phyloP scores from a whole-genome alignment of 805 yeast genomes.

The Babjeviella inositovora region DNA sequence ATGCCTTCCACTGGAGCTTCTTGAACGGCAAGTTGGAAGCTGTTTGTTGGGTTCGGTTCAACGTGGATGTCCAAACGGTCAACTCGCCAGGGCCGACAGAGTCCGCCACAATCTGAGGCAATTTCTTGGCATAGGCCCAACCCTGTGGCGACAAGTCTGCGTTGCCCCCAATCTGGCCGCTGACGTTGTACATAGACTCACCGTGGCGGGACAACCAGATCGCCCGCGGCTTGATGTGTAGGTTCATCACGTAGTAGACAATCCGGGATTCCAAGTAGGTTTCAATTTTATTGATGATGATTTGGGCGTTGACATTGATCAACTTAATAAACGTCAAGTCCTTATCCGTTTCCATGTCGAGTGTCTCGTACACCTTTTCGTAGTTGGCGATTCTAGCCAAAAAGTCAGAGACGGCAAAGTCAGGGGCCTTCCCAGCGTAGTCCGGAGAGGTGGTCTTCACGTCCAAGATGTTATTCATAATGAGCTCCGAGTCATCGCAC shows the following conservation, averaged over 20 bases:
- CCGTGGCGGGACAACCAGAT: constrained; percentile 96
- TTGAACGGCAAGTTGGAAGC: constrained; percentile 70
- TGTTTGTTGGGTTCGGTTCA: constrained; percentile 84
- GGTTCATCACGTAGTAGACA: constrained; percentile 89
- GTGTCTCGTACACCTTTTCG: constrained; percentile 61
- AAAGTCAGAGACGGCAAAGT: constrained; percentile 59
- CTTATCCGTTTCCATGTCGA: constrained; percentile 39
- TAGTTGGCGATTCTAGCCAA: constrained; percentile 59
- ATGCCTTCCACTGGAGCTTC: constrained; percentile 87
- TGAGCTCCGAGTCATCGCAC: constrained; percentile 71
- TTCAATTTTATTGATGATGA: constrained; percentile 75
- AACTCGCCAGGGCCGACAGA: constrained; percentile 47
- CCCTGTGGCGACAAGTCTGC: constrained; percentile 78
- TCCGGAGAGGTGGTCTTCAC: constrained; percentile 83
- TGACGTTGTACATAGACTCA: constrained; percentile 80
- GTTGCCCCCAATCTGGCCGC: constrained; percentile 95
- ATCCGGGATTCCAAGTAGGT: constrained; percentile 83
- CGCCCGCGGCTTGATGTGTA: constrained; percentile 82
- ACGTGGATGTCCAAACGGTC: constrained; percentile 93
- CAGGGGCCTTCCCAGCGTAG: constrained; percentile 52
- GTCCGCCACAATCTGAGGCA: constrained; percentile 60
- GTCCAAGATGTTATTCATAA: constrained; percentile 68
- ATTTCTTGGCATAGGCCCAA: constrained; percentile 61
- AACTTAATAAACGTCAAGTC: constrained; percentile 75
- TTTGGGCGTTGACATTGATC: constrained; percentile 77